Base-by-base conservation (phyloP, 2,329 filamentous ascomycete species). In the Talaromyces marneffei region DNA sequence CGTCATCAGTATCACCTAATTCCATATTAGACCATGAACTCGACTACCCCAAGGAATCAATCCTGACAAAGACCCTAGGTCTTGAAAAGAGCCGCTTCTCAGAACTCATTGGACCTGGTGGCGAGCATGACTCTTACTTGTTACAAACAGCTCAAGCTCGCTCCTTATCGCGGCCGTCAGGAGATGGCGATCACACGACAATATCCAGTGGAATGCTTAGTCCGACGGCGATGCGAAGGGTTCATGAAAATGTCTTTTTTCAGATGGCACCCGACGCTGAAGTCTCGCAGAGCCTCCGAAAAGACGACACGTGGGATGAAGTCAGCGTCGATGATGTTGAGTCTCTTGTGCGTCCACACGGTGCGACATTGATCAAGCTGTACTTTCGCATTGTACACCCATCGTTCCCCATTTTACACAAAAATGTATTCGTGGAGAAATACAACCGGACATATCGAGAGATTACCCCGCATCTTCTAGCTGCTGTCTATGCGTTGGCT, bases 311-410 rank as follows among this genome's bases (percentile, higher is more conserved):
- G 14, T 46, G 52, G 48, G 39, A 57, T n/a, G 59, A 61, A 56
- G 50, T 61, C 27, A 48, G 33, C 35, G 50, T 61, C 25, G 59
- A 61, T 37, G 52, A 57, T 48, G 59, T 96, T 68, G 90, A 96
- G 77, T 83, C 83, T 59, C 80, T 91, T 42, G 88, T 96, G 35
- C 83, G 85, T 23, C 88, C 90, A 3, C 84, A 94, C 72, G 91
- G 91, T n/a, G 85, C 86, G 60, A 84, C 83, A 57, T 78, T 96
- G 61, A 84, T 96, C 66, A 87, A 92, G 66, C 78, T 94, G 40
- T 96, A 92, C 79, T 95, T 95, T 71, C 83, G 85, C 63, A 83
- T 90, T 63, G 87, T 94, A 23, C 91, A 94, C 72, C 90, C 90
- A 0, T 88, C 83, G 66, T 92, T 92, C 68, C 91, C 91, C 23